phyloP scores from a whole-genome alignment of 805 yeast species.

The Teunomyces lycoperdinae region DNA sequence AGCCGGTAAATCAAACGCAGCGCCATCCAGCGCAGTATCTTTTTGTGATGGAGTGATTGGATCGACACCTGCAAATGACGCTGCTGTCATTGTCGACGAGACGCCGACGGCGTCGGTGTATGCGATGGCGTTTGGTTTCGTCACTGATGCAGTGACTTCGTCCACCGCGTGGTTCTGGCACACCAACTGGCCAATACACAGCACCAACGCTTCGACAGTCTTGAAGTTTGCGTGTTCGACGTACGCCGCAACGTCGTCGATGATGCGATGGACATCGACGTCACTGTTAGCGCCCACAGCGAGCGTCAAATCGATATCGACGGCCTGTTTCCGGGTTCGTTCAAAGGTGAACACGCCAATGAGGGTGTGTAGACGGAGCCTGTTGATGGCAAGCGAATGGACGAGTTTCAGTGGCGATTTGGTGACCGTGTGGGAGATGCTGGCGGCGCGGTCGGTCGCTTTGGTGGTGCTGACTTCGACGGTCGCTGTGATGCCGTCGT shows the following conservation, averaged over 20 bases:
- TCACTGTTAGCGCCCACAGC: slow-evolving; percentile 19
- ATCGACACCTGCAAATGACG: slow-evolving; percentile 33
- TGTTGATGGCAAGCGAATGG: slow-evolving; percentile 36
- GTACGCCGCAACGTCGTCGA: slow-evolving; percentile 50
- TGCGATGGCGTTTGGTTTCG: slow-evolving; percentile 86
- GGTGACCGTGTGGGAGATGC: slow-evolving; percentile 35
- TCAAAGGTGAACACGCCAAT: slow-evolving; percentile 95
- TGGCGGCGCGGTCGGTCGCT: slow-evolving; percentile 57
- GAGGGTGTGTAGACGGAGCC: slow-evolving; percentile 63
- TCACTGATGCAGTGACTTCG: slow-evolving; percentile 56
- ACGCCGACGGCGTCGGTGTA: slow-evolving; percentile 92
- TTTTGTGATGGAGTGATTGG: slow-evolving; percentile 9
- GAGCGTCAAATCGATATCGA: slow-evolving; percentile 53
- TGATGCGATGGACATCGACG: slow-evolving; percentile 40
- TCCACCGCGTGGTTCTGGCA: slow-evolving; percentile 39
- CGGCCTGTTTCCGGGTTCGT: slow-evolving; percentile 75
- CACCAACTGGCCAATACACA: slow-evolving; percentile 61
- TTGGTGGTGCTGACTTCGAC: slow-evolving; percentile 45
- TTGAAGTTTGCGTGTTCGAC: slow-evolving; percentile 81
- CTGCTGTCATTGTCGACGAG: slow-evolving; percentile 50
- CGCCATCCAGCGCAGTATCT: no score
- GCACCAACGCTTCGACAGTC: slow-evolving; percentile 90
- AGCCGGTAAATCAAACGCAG: slow-evolving; percentile 33
- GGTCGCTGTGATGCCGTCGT: slow-evolving; percentile 46
- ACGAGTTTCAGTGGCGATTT: neutral